Conservation (phyloP, 2,329 filamentous ascomycete genomes). For the Botrytis elliptica region DNA sequence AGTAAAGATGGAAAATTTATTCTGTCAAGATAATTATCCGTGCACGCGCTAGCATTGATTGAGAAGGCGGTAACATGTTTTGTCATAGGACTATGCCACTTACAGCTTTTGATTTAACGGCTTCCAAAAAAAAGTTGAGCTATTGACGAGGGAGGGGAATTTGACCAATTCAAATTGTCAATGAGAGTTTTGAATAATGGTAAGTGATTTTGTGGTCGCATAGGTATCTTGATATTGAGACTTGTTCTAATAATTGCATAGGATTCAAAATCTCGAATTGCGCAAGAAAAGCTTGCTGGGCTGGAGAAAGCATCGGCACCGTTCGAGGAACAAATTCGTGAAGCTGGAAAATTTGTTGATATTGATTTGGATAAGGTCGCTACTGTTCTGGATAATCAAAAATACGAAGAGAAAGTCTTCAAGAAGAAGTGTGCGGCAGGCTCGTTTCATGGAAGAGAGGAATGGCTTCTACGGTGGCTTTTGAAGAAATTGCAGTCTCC, state of each 20-base stretch:
- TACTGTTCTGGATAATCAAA: constrained; percentile 20
- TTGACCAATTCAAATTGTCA: not conserved
- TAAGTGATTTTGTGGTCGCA: not conserved
- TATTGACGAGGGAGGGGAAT: constrained; percentile 6
- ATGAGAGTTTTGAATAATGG: constrained; percentile 8
- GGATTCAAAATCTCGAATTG: constrained; percentile 36
- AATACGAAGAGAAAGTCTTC: constrained; percentile 3
- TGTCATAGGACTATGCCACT: not conserved
- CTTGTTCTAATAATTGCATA: constrained; percentile 17
- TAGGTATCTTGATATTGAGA: not conserved
- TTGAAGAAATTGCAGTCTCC: constrained; percentile 55
- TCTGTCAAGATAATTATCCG: not conserved
- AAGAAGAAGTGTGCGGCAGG: constrained; percentile 12
- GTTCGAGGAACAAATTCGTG: constrained; percentile 39
- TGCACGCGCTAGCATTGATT: not conserved
- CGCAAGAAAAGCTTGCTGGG: constrained; percentile 37
- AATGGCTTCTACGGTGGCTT: constrained; percentile 68
- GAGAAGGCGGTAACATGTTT: not conserved
- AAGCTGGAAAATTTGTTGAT: constrained; percentile 39
- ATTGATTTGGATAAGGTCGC: constrained; percentile 30
- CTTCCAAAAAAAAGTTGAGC: constrained; percentile 16
- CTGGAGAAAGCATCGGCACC: constrained; percentile 40
- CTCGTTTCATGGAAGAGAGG: constrained; percentile 48
- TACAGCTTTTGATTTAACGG: not conserved
- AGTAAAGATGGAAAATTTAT: constrained; percentile 4